Conservation (phyloP, 352 stramenopile genomes). For the Globisporangium okanoganense region DNA sequence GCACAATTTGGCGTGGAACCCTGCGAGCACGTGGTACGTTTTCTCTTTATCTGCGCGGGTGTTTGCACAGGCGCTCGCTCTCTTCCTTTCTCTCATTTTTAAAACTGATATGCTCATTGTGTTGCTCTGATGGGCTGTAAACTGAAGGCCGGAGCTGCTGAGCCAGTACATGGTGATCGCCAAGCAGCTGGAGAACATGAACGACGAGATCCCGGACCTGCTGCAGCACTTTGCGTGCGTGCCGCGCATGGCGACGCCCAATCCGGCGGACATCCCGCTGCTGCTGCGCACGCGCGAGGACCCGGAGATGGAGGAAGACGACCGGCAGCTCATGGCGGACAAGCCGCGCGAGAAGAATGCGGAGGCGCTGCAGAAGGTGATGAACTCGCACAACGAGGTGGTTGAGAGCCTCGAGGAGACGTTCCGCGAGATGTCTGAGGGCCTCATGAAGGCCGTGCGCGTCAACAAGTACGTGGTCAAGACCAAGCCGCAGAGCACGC, state of each 20-base stretch:
- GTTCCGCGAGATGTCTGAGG: constrained; percentile 83
- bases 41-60: not conserved
- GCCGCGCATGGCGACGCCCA: constrained; percentile 77
- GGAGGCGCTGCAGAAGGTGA: constrained; percentile 64
- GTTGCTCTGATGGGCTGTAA: not conserved
- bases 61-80: not conserved
- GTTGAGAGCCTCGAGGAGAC: constrained; percentile 80
- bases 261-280: constrained; percentile 72
- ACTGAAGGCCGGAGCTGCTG: constrained; percentile 64
- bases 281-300: constrained; percentile 79
- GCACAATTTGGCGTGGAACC: constrained; percentile 78
- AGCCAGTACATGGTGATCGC: constrained; percentile 86
- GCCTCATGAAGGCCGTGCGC: constrained; percentile 75
- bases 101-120: not conserved
- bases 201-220: constrained; percentile 82
- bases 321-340: constrained; percentile 68
- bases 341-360: constrained; percentile 62
- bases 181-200: constrained; percentile 88
- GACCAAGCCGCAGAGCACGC: constrained; percentile 70
- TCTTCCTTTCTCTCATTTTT: not conserved
- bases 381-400: constrained; percentile 61
- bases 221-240: constrained; percentile 84
- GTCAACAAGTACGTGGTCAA: constrained; percentile 86
- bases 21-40: constrained; percentile 66
- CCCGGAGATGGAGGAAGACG: constrained; percentile 81